phyloP scores from a whole-genome alignment of 2,329 filamentous ascomycete species.

The Fonsecaea erecta region DNA sequence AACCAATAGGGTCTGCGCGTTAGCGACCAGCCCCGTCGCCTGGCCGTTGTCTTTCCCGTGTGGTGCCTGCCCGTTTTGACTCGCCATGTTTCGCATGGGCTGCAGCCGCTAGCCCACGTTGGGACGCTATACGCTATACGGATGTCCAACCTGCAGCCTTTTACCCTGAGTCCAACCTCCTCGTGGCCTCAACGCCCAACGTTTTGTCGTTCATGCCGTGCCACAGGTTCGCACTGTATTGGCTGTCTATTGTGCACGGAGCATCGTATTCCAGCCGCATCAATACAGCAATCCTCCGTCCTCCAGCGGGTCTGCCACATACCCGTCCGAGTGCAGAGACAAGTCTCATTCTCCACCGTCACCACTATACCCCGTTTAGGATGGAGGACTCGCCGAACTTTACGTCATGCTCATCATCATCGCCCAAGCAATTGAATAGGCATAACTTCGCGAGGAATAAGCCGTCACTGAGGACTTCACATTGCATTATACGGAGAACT shows the following conservation, averaged over 20 bases:
- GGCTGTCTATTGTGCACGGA: neutral
- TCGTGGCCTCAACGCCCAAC: neutral
- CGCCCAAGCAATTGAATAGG: neutral
- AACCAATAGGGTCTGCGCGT: neutral
- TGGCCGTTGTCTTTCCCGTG: slow-evolving; percentile 1
- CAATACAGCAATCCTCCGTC: too few relatives aligned
- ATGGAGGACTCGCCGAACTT: neutral
- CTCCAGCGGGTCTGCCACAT: neutral
- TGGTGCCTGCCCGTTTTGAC: neutral
- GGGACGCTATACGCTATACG: neutral
- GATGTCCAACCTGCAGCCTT: neutral
- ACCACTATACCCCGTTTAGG: neutral
- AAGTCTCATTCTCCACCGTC: neutral
- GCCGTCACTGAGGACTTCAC: neutral
- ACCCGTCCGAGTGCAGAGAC: neutral
- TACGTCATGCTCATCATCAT: neutral
- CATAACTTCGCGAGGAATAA: neutral
- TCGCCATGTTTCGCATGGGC: neutral
- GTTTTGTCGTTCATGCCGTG: slow-evolving; percentile 3
- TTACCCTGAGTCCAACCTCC: neutral
- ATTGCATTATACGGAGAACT: neutral
- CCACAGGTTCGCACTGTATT: neutral
- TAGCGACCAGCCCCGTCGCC: neutral
- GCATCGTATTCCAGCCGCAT: neutral
- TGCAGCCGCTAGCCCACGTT: neutral